Conservation (phyloP, 2,329 filamentous ascomycete species). For the Meredithiella fracta region DNA sequence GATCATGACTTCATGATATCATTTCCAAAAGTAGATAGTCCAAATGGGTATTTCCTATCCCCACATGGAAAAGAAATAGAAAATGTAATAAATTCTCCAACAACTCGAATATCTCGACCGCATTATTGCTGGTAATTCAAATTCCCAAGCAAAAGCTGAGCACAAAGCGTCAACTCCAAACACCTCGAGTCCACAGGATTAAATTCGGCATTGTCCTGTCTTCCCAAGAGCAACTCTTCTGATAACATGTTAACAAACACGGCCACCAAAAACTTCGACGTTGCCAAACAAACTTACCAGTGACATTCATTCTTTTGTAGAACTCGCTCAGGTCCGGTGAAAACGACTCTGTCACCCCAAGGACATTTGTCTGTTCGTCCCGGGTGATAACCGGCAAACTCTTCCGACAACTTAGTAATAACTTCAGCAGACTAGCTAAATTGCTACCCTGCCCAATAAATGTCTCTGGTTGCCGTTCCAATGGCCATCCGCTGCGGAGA, state of each 20-base stretch:
- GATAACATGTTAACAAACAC: neutral
- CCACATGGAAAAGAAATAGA: neutral
- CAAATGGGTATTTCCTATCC: neutral
- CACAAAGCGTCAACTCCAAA: constrained; percentile 34
- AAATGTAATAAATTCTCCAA: too few relatives aligned
- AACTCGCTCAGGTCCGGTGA: constrained; percentile 32
- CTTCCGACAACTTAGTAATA: constrained; percentile 44
- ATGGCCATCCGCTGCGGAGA: constrained; percentile 42
- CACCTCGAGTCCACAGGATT: constrained; percentile 33
- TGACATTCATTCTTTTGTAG: constrained; percentile 39
- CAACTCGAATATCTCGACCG: too few relatives aligned
- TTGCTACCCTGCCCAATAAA: constrained; percentile 44
- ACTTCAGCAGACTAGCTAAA: constrained; percentile 41
- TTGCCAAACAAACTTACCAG: constrained; percentile 30
- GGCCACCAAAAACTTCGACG: neutral
- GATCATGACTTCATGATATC: too few relatives aligned
- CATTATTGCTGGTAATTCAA: neutral
- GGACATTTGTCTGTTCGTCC: constrained; percentile 31
- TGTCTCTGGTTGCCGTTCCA: constrained; percentile 37
- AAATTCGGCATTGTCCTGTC: constrained; percentile 36
- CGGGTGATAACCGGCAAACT: constrained; percentile 38
- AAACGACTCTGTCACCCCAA: constrained; percentile 26
- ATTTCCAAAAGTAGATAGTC: too few relatives aligned
- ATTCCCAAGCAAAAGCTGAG: constrained; percentile 26
- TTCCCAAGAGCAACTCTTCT: constrained; percentile 23